A percentile compares a stretch with the other conserved stretches of the same genome.
phyloP scores from a whole-genome alignment of 495 filamentous ascomycete genomes.

The Podospora australis region DNA sequence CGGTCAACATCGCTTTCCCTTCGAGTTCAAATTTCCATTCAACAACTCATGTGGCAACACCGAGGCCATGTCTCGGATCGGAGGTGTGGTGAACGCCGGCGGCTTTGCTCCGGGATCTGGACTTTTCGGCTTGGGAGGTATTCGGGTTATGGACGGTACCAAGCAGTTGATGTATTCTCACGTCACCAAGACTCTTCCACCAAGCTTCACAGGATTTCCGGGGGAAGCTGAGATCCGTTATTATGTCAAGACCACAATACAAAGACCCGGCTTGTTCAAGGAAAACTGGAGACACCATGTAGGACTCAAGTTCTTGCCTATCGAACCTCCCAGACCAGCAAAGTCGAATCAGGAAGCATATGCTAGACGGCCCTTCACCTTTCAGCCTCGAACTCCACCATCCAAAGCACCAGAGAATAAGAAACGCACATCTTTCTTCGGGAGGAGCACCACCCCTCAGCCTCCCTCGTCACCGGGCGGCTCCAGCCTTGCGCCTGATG shows the following conservation, averaged over 20 bases:
- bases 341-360: slow-evolving; percentile 70
- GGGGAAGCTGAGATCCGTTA: slow-evolving; percentile 85
- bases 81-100: slow-evolving; percentile 36
- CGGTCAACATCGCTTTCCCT: slow-evolving; percentile 82
- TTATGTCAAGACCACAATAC: slow-evolving; percentile 85
- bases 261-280: slow-evolving; percentile 72
- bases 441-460: slow-evolving; percentile 4
- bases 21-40: slow-evolving; percentile 88
- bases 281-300: slow-evolving; percentile 65
- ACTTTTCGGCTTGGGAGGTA: slow-evolving; percentile 33
- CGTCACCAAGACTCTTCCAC: slow-evolving; percentile 81
- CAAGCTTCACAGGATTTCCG: slow-evolving; percentile 74
- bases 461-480: neutral
- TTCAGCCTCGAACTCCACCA: slow-evolving; percentile 36
- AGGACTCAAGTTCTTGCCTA: slow-evolving; percentile 78
- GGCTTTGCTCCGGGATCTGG: slow-evolving; percentile 26
- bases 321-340: slow-evolving; percentile 74
- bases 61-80: slow-evolving; percentile 37
- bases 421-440: slow-evolving; percentile 52
- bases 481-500: neutral
- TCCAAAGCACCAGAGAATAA: slow-evolving; percentile 22
- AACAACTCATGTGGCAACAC: slow-evolving; percentile 74
- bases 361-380: slow-evolving; percentile 74
- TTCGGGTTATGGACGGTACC: slow-evolving; percentile 45
- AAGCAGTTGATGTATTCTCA: slow-evolving; percentile 55